Percentiles rank a stretch among this genome's conserved stretches.
These are phyloP conservation scores for Pseudomonodictys pantanalensis DNA, from an alignment of 495 filamentous ascomycete genomes.

Conservation along the genomic window DNA sequence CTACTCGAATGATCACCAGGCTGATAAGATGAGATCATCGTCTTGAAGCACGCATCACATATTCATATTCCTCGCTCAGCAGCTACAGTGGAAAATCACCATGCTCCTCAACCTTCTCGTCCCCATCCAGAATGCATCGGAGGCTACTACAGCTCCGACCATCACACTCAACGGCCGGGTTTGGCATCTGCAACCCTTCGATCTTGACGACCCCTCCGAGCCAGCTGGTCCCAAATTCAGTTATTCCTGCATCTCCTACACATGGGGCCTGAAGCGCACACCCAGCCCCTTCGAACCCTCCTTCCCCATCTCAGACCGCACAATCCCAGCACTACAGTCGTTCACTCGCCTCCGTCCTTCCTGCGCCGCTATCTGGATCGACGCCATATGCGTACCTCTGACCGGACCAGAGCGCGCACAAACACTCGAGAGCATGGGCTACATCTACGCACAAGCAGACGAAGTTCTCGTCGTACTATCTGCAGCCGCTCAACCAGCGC, in stretches of 20 bases:
- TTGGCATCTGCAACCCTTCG: background rate
- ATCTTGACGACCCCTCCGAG: background rate
- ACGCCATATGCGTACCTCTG: slow-evolving; percentile 29
- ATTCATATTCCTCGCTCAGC: too few relatives aligned
- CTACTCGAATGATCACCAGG: too few relatives aligned
- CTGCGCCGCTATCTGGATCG: slow-evolving; percentile 24
- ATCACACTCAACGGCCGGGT: too few relatives aligned
- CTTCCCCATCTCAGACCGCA: slow-evolving; percentile 7
- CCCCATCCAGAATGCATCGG: too few relatives aligned
- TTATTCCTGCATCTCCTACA: slow-evolving; percentile 13
- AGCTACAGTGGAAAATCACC: too few relatives aligned
- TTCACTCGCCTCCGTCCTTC: slow-evolving; percentile 7
- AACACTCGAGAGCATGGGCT: slow-evolving; percentile 33
- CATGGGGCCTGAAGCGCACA: background rate
- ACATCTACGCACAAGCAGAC: slow-evolving; percentile 24
- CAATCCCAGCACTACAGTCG: slow-evolving; percentile 13
- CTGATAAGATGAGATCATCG: too few relatives aligned
- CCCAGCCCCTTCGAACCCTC: background rate
- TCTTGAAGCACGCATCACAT: too few relatives aligned
- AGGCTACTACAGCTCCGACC: too few relatives aligned
- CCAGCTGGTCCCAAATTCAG: background rate
- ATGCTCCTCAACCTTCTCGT: too few relatives aligned
- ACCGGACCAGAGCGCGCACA: background rate
- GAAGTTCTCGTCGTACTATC: slow-evolving; percentile 27
- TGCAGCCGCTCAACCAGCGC: background rate